Conservation (phyloP, 1,139 yeast species). For the Suhomyces bolitotheri region DNA sequence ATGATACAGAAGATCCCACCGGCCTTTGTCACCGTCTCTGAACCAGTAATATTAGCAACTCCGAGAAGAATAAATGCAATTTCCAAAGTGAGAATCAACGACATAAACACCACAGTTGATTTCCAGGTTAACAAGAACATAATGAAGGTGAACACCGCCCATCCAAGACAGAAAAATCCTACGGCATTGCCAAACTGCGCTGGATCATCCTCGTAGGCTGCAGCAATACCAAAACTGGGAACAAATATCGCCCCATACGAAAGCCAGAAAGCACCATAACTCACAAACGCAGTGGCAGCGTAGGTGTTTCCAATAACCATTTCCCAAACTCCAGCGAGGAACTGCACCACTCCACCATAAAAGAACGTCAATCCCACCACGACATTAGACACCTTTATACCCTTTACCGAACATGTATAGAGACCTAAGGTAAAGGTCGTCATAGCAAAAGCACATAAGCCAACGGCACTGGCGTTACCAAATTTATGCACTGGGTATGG, state of each 20-base stretch:
- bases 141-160: conserved; percentile 48
- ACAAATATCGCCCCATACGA: conserved; percentile 38
- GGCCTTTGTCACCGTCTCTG: conserved; percentile 32
- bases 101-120: conserved; percentile 43
- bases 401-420: conserved; percentile 51
- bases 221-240: conserved; percentile 33
- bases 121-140: conserved; percentile 42
- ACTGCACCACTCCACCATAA: conserved; percentile 50
- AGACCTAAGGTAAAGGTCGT: conserved; percentile 82
- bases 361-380: conserved; percentile 51
- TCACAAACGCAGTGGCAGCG: conserved; percentile 38
- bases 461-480: conserved; percentile 80
- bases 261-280: conserved; percentile 42
- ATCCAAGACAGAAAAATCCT: conserved; percentile 45
- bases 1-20: conserved; percentile 46
- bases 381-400: conserved; percentile 45
- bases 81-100: conserved; percentile 5
- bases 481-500: conserved; percentile 68
- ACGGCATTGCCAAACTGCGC: conserved; percentile 35
- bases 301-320: conserved; percentile 37
- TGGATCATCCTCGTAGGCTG: conserved; percentile 28
- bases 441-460: conserved; percentile 77
- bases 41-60: conserved; percentile 40
- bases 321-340: conserved; percentile 56
- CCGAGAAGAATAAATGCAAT: conserved; percentile 21